Evolutionary conservation across 352 stramenopile genomes (phyloP).

Genomic region (Albugo candida): DNA sequence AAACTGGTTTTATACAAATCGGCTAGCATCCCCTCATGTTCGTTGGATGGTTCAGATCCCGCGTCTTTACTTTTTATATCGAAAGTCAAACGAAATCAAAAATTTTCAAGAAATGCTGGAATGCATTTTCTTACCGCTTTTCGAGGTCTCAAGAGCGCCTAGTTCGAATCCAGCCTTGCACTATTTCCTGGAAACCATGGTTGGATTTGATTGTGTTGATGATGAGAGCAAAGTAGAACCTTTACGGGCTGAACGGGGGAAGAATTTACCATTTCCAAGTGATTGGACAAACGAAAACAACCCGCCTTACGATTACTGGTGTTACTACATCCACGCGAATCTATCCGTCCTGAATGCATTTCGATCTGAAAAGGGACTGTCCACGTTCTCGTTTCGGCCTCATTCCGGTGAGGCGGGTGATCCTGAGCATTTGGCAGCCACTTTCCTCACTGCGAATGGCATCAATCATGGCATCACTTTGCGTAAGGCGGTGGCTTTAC

Average conservation of each 20-base stretch:
- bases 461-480: constrained; percentile 99
- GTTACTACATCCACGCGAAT: constrained; percentile 97
- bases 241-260: constrained; percentile 57
- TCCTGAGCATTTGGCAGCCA: constrained; percentile 87
- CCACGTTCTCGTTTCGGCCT: constrained; percentile 93
- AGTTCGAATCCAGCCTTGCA: constrained; percentile 81
- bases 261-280: constrained; percentile 49
- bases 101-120: constrained; percentile 96
- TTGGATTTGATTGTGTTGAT: constrained; percentile 98
- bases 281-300: constrained; percentile 82
- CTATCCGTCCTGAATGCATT: constrained; percentile 92
- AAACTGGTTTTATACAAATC: constrained; percentile 91
- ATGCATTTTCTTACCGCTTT: constrained; percentile 96
- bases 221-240: constrained; percentile 92
- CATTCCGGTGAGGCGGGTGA: constrained; percentile 97
- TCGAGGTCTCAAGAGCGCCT: constrained; percentile 93
- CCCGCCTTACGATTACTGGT: constrained; percentile 89
- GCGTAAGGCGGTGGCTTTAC: constrained; percentile 88
- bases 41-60: constrained; percentile 97
- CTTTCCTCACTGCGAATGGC: constrained; percentile 77
- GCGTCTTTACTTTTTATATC: constrained; percentile 94
- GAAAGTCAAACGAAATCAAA: constrained; percentile 75
- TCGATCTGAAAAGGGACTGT: constrained; percentile 64
- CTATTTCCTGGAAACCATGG: constrained; percentile 86
- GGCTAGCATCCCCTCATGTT: constrained; percentile 82